Percentiles rank a stretch among this genome's conserved stretches.
These are phyloP conservation scores for Nakataea oryzae DNA, from an alignment of 2,329 filamentous ascomycete genomes.

Conservation along the genomic window DNA sequence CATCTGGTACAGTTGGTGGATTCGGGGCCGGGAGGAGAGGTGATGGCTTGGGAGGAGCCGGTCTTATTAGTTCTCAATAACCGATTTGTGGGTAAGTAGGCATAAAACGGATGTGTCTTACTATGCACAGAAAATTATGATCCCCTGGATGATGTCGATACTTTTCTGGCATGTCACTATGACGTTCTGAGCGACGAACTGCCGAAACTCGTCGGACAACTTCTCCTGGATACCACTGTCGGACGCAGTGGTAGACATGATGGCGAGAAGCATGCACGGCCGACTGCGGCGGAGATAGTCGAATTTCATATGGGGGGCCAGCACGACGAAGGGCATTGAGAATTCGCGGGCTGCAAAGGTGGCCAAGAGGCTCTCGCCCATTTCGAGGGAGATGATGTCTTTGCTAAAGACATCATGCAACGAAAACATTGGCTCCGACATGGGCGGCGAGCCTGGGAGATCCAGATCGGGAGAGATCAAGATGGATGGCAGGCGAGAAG, in stretches of 20 bases:
- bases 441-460: neutral
- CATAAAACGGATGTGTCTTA: neutral
- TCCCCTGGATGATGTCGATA: slow-evolving; percentile 12
- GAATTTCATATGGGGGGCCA: slow-evolving; percentile 7
- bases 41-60: slow-evolving; percentile 9
- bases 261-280: slow-evolving; percentile 11
- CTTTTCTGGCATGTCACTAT: slow-evolving; percentile 10
- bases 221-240: slow-evolving; percentile 5
- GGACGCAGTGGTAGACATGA: neutral
- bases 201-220: slow-evolving; percentile 11
- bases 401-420: slow-evolving; percentile 4
- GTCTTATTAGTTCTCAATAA: neutral
- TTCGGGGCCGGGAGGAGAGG: slow-evolving; percentile 8
- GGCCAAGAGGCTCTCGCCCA: slow-evolving; percentile 5
- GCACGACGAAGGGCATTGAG: slow-evolving; percentile 10
- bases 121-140: slow-evolving; percentile 13
- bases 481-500: neutral
- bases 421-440: slow-evolving; percentile 5
- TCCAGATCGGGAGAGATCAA: neutral
- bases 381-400: slow-evolving; percentile 7
- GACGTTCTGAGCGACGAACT: slow-evolving; percentile 9
- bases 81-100: too few species aligned
- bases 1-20: slow-evolving; percentile 12
- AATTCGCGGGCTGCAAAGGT: slow-evolving; percentile 3
- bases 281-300: slow-evolving; percentile 10